These are phyloP conservation scores for Gracilaria vermiculophylla DNA, from an alignment of 23 red algal genomes.

Conservation along the genomic window DNA sequence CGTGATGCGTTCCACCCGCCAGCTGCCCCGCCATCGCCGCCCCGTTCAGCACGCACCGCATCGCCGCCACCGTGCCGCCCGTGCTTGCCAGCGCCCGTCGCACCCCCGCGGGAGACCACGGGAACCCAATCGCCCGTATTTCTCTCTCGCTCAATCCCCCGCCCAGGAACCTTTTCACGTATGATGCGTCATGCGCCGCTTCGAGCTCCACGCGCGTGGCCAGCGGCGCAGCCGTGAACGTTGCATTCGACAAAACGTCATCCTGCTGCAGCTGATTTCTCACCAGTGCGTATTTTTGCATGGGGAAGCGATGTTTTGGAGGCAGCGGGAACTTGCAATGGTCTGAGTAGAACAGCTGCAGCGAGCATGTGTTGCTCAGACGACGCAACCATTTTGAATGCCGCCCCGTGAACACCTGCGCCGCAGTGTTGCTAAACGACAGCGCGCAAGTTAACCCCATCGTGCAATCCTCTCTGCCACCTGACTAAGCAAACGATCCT, in stretches of 20 bases:
- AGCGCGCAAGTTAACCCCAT: too few species aligned
- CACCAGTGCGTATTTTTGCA: conserved; percentile 61
- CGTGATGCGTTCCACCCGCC: conserved; percentile 80
- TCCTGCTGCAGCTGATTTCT: conserved; percentile 28
- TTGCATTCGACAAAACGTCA: not conserved
- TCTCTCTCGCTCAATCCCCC: conserved; percentile 24
- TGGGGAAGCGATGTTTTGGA: conserved; percentile 66
- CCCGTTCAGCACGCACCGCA: conserved; percentile 32
- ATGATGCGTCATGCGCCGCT: conserved; percentile 10
- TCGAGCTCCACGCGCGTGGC: conserved; percentile 49
- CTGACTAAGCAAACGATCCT: too few species aligned
- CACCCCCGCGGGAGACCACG: conserved; percentile 48
- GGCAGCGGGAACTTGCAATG: conserved; percentile 50
- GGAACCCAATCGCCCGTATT: conserved; percentile 54
- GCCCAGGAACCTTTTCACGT: conserved; percentile 28
- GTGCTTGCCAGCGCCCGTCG: conserved; percentile 51
- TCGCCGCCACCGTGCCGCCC: conserved; percentile 69
- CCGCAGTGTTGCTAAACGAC: too few species aligned
- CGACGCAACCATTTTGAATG: not conserved
- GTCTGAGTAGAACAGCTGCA: conserved; percentile 65
- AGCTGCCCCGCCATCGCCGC: conserved; percentile 49
- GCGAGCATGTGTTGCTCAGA: not conserved
- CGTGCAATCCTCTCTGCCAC: too few species aligned
- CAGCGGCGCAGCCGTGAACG: conserved; percentile 39
- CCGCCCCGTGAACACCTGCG: too few species aligned